Percentiles rank a stretch among this genome's conserved stretches.
Conservation (phyloP, 345 rosid species). For the Pugionium cornutum region DNA sequence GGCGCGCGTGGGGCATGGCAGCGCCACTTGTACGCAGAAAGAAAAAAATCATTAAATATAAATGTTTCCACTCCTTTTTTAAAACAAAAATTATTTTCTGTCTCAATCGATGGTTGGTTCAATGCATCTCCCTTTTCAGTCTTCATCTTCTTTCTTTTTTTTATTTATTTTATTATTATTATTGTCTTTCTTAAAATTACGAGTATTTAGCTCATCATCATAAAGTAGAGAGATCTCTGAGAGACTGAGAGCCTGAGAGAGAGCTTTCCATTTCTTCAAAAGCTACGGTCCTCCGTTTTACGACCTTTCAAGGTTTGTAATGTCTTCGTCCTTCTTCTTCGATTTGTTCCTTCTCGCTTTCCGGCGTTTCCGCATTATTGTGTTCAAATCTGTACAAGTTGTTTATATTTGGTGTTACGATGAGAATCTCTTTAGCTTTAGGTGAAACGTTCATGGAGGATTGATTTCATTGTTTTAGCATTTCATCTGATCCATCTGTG, state of each 20-base stretch:
- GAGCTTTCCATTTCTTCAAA: conserved; percentile 12
- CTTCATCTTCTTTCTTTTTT: background rate
- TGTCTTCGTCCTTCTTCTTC: conserved; percentile 14
- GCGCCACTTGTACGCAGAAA: conserved; percentile 23
- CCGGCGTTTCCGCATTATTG: conserved; percentile 25
- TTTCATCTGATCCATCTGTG: conserved; percentile 24
- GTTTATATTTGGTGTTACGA: background rate
- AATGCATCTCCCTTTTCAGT: conserved; percentile 26
- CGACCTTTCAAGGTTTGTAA: conserved; percentile 28
- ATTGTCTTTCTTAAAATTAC: background rate
- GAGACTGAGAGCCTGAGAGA: background rate
- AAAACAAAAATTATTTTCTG: background rate
- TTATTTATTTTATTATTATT: too few relatives aligned
- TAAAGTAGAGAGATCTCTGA: conserved; percentile 6
- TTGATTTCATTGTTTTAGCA: conserved; percentile 12
- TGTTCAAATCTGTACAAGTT: conserved; percentile 18
- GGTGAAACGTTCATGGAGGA: background rate
- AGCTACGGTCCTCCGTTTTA: conserved; percentile 10
- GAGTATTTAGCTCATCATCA: too few relatives aligned
- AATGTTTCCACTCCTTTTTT: background rate
- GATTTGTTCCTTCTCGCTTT: background rate
- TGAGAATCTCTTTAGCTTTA: conserved; percentile 3
- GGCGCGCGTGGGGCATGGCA: conserved; percentile 2
- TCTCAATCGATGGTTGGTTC: conserved; percentile 31
- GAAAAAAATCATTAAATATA: background rate